Evolutionary conservation across 257 asterid genomes (phyloP), one percentile per base, ranked within the genome.

Genomic region (Pogostemon cablin): DNA sequence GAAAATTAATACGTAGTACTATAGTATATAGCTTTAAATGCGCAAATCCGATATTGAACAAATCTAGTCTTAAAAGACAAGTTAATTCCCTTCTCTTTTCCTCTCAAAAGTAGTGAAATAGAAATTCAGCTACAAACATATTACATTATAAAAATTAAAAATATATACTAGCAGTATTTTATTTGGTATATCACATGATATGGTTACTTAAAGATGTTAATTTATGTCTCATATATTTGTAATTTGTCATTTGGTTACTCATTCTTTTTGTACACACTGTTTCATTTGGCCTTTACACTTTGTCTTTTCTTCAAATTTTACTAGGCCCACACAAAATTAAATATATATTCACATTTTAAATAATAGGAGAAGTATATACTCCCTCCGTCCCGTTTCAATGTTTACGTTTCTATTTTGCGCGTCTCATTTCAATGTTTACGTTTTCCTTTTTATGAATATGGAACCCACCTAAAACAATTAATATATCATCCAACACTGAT

Each of bases 261-360:
- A 68, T 38, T 68, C 72, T 48, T 69, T 78, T 78, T 78, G 72
- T 78, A 71, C 59, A 53, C 58, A 57, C 68, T 53, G 53, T 67
- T 58, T 48, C 75, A 74, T 69, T 69, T 69, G 69, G 58, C 76
- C 68, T 64, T 69, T 78, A 54, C 63, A 48, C 50, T 37, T 10
- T 76, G 80, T 70, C 72, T 41, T 84, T 81, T 77, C 79, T 77
- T 81, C 68, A 55, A 65, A 42, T 67, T 65, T 76, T 76, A 76
- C 74, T 79, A 49, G n/a, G 41, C 20, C 17, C 25, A 49, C 44
- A 47, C 58, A 56, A 3, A 11, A 46, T 34, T 32, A 8, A 6
- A 50, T 50, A 52, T 25, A 69, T n/a, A 47, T 43, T 38, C 12
- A 5, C 62, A 48, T 38, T 62, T 48, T 15, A 15, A 15, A 15